Evolutionary conservation across 352 stramenopile species (phyloP), one percentile per base, ranked within the genome.

Genomic region (Phytophthora uliginosa): DNA sequence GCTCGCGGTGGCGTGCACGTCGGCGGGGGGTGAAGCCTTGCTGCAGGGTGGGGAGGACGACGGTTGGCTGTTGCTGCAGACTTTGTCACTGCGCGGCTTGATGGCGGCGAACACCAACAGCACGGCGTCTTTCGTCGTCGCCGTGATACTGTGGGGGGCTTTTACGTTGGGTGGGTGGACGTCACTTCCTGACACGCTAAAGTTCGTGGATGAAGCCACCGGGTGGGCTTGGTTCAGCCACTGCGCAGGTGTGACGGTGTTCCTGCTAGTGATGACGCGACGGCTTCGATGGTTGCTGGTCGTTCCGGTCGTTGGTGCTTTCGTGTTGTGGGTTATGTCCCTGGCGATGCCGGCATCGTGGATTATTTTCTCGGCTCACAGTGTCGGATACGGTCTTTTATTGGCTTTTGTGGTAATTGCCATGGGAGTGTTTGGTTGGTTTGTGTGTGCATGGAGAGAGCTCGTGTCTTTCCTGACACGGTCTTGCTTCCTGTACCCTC

Each of bases 161-260:
- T 92, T 93, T 51, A 95, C 89, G 3, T 68, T 91, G 0, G 89
- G 89, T 51, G 82, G 84, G 8, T 95, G 88, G 86, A 81, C 86
- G 6, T 95, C 89, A n/a, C 76, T 95, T 28, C 89, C 89, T 9
- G 85, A 94, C 5, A 82, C 77, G 59, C 69, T 95, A 55, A 95
- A 95, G 57, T 94, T 95, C 69, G 89, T 95, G 18, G 89, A 95
- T 61, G 81, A 94, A 77, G 85, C 88, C 18, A 95, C 89, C 9
- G 89, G 89, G 17, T 95, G 89, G 89, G 89, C 86, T 18, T 95
- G 89, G 89, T 95, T 95, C 66, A 95, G 89, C 52, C 89, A 95
- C 53, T 93, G 84, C 58, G 89, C 89, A 2, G 89, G 89, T 31
- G 74, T 94, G 48, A 93, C 89, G 1, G 82, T 94, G 20, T 95